These are phyloP conservation scores for Cytospora piceicola DNA, from an alignment of 2,329 filamentous ascomycete genomes.

Conservation along the genomic window DNA sequence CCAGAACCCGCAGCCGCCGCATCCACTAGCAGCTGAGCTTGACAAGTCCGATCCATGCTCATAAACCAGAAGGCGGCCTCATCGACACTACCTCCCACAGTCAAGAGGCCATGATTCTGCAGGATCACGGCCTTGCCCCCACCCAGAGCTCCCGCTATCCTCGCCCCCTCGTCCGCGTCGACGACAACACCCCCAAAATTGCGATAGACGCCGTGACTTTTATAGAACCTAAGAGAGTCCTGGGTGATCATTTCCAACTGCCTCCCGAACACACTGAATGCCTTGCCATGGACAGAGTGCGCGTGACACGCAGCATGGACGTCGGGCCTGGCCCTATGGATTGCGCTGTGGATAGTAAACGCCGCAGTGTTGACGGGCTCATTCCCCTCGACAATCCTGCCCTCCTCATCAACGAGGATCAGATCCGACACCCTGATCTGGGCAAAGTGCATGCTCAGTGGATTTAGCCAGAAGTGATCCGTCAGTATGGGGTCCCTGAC, in stretches of 20 bases:
- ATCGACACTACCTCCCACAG: constrained; percentile 71
- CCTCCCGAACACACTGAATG: constrained; percentile 66
- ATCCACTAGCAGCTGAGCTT: constrained; percentile 65
- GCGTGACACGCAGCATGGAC: constrained; percentile 70
- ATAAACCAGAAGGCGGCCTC: constrained; percentile 74
- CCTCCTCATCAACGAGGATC: constrained; percentile 64
- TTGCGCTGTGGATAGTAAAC: constrained; percentile 69
- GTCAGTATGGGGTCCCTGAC: constrained; percentile 33
- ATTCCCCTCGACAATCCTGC: constrained; percentile 67
- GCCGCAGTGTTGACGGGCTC: constrained; percentile 69
- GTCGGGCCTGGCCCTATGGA: constrained; percentile 67
- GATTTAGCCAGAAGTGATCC: constrained; percentile 48
- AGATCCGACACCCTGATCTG: constrained; percentile 69
- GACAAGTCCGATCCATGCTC: constrained; percentile 67
- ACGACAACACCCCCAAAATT: constrained; percentile 56
- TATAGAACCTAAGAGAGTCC: constrained; percentile 67
- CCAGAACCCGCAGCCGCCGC: constrained; percentile 52
- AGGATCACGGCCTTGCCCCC: constrained; percentile 65
- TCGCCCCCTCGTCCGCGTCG: constrained; percentile 64
- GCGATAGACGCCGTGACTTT: constrained; percentile 67
- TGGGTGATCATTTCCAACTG: constrained; percentile 71
- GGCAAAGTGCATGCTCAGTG: constrained; percentile 68
- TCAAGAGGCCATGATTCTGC: constrained; percentile 72
- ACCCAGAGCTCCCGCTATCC: constrained; percentile 66
- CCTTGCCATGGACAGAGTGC: constrained; percentile 67